Evolutionary conservation across 192 early-diverging fungal genomes (phyloP).

Genomic region (Phlyctochytrium arcticum): DNA sequence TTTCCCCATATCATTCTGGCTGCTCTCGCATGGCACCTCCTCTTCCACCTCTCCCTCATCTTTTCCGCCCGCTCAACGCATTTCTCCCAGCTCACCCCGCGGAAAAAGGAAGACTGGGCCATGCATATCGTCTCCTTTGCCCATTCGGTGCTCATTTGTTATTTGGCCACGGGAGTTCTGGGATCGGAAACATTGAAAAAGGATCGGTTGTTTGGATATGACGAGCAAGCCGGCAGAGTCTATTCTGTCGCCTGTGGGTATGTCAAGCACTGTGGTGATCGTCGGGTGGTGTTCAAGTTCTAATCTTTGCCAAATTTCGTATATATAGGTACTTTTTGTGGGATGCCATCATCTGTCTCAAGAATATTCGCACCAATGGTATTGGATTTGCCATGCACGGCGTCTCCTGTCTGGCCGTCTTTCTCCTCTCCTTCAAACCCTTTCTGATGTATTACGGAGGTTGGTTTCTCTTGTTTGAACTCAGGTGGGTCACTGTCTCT

Average conservation of each 20-base stretch:
- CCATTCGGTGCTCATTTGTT: constrained; percentile 65
- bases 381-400: constrained; percentile 82
- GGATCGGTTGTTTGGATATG: constrained; percentile 45
- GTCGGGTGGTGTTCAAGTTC: neutral
- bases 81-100: constrained; percentile 1
- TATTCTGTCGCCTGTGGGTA: constrained; percentile 84
- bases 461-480: constrained; percentile 85
- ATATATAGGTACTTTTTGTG: constrained; percentile 80
- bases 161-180: constrained; percentile 64
- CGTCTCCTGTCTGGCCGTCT: constrained; percentile 69
- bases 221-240: constrained; percentile 16
- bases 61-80: constrained; percentile 2
- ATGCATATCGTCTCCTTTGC: constrained; percentile 79
- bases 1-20: constrained; percentile 19
- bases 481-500: constrained; percentile 32
- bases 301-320: neutral
- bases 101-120: constrained; percentile 49
- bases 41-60: constrained; percentile 5
- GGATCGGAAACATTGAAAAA: constrained; percentile 56
- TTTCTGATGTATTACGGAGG: constrained; percentile 84
- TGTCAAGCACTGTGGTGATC: neutral
- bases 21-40: constrained; percentile 22
- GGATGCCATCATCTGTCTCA: constrained; percentile 71
- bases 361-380: constrained; percentile 65
- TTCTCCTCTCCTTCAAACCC: constrained; percentile 67